A percentile compares a stretch with the other conserved stretches of the same genome.
phyloP scores from a whole-genome alignment of 1,139 yeast genomes.

The Lodderomyces elongisporus region DNA sequence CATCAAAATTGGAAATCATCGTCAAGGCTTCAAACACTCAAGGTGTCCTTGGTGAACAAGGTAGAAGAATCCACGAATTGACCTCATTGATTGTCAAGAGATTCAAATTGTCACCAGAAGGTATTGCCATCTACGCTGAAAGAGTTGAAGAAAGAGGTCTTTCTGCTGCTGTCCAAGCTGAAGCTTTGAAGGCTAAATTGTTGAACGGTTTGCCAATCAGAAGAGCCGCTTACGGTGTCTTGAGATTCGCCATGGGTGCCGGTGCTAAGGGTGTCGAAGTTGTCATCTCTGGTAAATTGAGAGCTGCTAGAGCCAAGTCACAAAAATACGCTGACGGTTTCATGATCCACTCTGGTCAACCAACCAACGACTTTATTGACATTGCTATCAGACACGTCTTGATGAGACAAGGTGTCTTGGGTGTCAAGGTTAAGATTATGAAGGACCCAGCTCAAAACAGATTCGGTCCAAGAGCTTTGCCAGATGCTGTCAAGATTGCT shows the following conservation, averaged over 20 bases:
- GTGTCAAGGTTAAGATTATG: slow-evolving; percentile 99
- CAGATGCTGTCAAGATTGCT: slow-evolving; percentile 88
- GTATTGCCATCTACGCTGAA: slow-evolving; percentile 96
- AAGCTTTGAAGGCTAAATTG: slow-evolving; percentile 96
- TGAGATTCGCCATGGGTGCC: slow-evolving; percentile 99
- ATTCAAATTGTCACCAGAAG: slow-evolving; percentile 94
- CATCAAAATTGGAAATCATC: slow-evolving; percentile 96
- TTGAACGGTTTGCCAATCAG: slow-evolving; percentile 99
- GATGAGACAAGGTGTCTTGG: slow-evolving; percentile 99
- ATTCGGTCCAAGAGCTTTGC: slow-evolving; percentile 87
- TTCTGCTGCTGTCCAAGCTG: slow-evolving; percentile 99
- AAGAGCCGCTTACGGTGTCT: slow-evolving; percentile 99
- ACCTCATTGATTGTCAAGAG: slow-evolving; percentile 98
- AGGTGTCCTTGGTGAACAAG: slow-evolving; percentile 99
- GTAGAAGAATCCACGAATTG: slow-evolving; percentile 99
- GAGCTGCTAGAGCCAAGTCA: slow-evolving; percentile 99
- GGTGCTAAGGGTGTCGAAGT: slow-evolving; percentile 99
- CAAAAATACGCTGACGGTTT: slow-evolving; percentile 99
- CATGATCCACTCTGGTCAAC: slow-evolving; percentile 99
- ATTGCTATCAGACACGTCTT: slow-evolving; percentile 99
- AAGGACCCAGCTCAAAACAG: slow-evolving; percentile 94
- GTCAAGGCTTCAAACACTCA: slow-evolving; percentile 99
- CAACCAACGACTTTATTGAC: slow-evolving; percentile 98
- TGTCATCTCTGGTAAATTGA: slow-evolving; percentile 98
- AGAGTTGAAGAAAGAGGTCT: slow-evolving; percentile 99